Conservation (phyloP, 805 yeast species). For the Zygoascus bituminiphila region DNA sequence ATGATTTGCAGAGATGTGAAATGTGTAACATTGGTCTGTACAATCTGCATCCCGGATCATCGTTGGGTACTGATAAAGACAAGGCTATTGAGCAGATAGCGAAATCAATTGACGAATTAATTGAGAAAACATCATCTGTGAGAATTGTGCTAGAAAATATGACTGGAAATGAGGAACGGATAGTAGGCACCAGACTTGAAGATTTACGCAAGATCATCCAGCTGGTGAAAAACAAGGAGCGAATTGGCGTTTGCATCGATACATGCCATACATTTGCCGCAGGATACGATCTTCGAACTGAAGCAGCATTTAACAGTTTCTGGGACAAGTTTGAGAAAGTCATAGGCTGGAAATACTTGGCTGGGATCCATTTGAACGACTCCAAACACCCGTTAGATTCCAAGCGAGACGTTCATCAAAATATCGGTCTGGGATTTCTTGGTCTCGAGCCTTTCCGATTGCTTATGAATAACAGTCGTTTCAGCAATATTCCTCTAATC, state of each 20-base stretch:
- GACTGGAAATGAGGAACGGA: slow-evolving; percentile 91
- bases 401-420: slow-evolving; percentile 85
- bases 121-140: slow-evolving; percentile 63
- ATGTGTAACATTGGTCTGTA: slow-evolving; percentile 73
- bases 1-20: slow-evolving; percentile 85
- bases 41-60: slow-evolving; percentile 85
- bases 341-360: slow-evolving; percentile 66
- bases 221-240: slow-evolving; percentile 63
- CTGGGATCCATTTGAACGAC: slow-evolving; percentile 85
- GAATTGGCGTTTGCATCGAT: slow-evolving; percentile 95
- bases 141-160: slow-evolving; percentile 89
- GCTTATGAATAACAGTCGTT: slow-evolving; percentile 58
- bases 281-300: slow-evolving; percentile 76
- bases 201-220: slow-evolving; percentile 72
- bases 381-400: slow-evolving; percentile 91
- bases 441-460: slow-evolving; percentile 79
- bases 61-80: slow-evolving; percentile 60
- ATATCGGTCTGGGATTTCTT: slow-evolving; percentile 79
- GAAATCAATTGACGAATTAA: slow-evolving; percentile 68
- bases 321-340: slow-evolving; percentile 68
- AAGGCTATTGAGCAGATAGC: slow-evolving; percentile 67
- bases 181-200: slow-evolving; percentile 73
- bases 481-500: slow-evolving; percentile 65
- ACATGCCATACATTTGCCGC: slow-evolving; percentile 97
- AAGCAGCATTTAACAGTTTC: slow-evolving; percentile 50